Evolutionary conservation across 78 protist species (phyloP).

Genomic region (Chrysochromulina tobinii): DNA sequence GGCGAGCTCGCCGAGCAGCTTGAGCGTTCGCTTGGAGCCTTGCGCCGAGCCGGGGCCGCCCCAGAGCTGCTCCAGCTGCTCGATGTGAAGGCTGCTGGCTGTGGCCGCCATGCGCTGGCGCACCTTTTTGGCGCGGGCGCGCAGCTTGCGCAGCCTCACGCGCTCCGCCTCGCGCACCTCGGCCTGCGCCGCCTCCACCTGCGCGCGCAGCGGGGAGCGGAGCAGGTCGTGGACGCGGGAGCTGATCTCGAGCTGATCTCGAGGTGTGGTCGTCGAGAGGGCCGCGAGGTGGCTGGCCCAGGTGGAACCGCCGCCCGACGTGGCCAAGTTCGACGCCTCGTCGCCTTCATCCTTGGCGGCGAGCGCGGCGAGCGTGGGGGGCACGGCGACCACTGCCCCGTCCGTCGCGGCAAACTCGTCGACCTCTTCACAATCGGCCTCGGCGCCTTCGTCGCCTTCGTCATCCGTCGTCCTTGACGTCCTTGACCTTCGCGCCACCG

Average conservation of each 20-base stretch:
- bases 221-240: too few relatives aligned
- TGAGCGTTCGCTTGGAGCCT: background rate
- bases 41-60: too few relatives aligned
- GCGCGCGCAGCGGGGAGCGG: background rate
- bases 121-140: background rate
- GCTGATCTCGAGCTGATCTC: too few relatives aligned
- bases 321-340: background rate
- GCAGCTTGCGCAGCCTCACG: background rate
- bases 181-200: background rate
- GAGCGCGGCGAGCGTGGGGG: too few relatives aligned
- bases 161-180: background rate
- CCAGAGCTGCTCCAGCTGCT: constrained; percentile 8
- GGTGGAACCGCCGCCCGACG: background rate
- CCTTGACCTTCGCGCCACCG: too few relatives aligned
- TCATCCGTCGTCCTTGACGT: too few relatives aligned
- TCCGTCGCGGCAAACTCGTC: too few relatives aligned
- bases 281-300: background rate
- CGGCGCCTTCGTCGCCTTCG: too few relatives aligned
- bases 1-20: background rate
- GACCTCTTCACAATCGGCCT: too few relatives aligned
- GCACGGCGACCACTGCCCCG: too few relatives aligned
- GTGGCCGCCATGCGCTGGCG: background rate
- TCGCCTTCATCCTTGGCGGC: background rate
- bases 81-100: background rate
- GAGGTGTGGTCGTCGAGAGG: background rate